Percentiles rank a stretch among this genome's conserved stretches.
Evolutionary conservation across 176 grass and related monocot species (phyloP).

Genomic region (Bonia amplexicaulis): DNA sequence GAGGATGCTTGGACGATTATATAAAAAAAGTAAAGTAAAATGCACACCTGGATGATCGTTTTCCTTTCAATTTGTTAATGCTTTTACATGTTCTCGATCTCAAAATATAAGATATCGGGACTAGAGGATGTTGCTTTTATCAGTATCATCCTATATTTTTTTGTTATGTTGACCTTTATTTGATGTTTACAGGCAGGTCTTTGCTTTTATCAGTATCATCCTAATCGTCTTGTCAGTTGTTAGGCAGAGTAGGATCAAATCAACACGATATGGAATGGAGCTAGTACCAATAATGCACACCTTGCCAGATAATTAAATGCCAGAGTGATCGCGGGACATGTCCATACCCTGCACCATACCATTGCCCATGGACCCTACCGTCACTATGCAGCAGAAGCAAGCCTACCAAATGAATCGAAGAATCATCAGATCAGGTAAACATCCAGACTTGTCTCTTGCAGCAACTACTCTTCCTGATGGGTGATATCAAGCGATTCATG

Average conservation of each 20-base stretch:
- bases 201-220: too few species aligned
- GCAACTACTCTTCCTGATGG: background rate
- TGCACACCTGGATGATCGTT: background rate
- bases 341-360: background rate
- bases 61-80: background rate
- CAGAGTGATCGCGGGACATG: background rate
- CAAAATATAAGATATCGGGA: background rate
- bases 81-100: background rate
- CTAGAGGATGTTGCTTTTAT: background rate
- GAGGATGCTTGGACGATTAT: background rate
- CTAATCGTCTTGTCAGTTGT: background rate
- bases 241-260: background rate
- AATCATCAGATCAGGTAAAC: conserved; percentile 24
- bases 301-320: background rate
- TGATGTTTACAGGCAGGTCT: background rate
- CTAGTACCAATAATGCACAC: background rate
- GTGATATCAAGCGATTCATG: background rate
- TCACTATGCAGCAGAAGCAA: too few species aligned
- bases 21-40: background rate
- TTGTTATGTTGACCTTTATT: background rate
- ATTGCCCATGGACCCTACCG: background rate
- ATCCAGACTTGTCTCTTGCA: conserved; percentile 13
- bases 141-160: background rate
- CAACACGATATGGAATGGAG: background rate
- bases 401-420: background rate